These are phyloP conservation scores for Chamaecyparis obtusa DNA, from an alignment of 75 land plant genomes.

Conservation along the genomic window DNA sequence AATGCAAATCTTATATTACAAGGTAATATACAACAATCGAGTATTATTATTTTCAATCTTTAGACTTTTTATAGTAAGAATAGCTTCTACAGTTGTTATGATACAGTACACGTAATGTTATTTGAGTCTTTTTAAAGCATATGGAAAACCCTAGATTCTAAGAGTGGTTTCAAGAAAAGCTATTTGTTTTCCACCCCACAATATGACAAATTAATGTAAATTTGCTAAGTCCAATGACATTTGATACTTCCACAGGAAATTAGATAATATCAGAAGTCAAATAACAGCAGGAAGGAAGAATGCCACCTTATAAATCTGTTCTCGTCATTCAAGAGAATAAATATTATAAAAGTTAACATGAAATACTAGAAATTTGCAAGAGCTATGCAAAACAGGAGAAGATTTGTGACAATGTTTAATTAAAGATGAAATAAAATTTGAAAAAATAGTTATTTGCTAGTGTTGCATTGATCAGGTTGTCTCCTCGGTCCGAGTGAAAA, in stretches of 20 bases:
- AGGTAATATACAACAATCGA: neutral
- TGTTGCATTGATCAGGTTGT: neutral
- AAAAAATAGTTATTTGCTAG: neutral
- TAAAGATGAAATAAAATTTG: neutral
- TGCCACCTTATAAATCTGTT: neutral
- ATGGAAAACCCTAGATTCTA: neutral
- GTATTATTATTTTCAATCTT: neutral
- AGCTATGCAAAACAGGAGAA: neutral
- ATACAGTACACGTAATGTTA: neutral
- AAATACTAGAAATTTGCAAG: neutral
- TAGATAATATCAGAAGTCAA: neutral
- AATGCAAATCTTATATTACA: neutral
- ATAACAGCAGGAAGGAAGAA: neutral
- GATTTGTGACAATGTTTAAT: neutral
- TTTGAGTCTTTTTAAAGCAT: neutral
- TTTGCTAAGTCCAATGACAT: neutral
- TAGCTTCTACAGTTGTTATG: neutral
- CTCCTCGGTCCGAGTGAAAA: neutral
- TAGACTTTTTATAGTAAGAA: neutral
- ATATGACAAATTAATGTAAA: neutral
- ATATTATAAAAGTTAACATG: neutral
- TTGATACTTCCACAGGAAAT: neutral
- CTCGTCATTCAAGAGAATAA: too few relatives aligned
- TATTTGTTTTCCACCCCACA: neutral
- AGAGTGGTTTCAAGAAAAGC: neutral